These are phyloP conservation scores for Purpureocillium takamizusanense DNA, from an alignment of 2,329 filamentous ascomycete species.

Conservation along the genomic window DNA sequence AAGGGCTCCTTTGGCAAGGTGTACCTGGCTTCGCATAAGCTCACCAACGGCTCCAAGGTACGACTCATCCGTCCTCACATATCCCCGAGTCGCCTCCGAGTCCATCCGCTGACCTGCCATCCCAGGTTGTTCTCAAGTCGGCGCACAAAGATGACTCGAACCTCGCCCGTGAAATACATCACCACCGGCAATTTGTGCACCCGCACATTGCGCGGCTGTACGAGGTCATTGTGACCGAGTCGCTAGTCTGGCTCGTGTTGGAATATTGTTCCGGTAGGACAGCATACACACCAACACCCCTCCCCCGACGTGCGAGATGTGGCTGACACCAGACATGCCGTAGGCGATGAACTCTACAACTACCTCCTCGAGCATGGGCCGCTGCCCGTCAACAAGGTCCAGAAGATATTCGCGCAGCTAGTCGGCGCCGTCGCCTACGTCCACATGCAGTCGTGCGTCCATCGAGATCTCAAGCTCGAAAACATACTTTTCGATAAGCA, in stretches of 20 bases:
- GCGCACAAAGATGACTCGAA: constrained; percentile 94
- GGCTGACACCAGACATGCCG: constrained; percentile 14
- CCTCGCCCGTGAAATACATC: constrained; percentile 93
- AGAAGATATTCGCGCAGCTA: constrained; percentile 92
- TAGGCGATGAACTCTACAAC: constrained; percentile 94
- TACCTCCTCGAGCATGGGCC: constrained; percentile 83
- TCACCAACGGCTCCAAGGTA: constrained; percentile 97
- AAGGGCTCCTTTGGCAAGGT: constrained; percentile 99
- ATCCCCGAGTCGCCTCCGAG: not conserved
- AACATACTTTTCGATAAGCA: constrained; percentile 86
- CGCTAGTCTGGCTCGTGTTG: constrained; percentile 87
- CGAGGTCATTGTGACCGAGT: constrained; percentile 96
- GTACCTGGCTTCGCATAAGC: constrained; percentile 90
- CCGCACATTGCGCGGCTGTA: constrained; percentile 95
- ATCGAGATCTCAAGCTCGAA: constrained; percentile 93
- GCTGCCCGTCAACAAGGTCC: constrained; percentile 75
- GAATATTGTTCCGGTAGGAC: constrained; percentile 87
- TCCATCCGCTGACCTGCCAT: not conserved
- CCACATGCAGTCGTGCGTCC: constrained; percentile 89
- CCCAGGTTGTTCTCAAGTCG: constrained; percentile 91
- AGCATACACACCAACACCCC: not conserved
- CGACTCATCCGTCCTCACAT: not conserved
- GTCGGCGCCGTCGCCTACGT: constrained; percentile 94
- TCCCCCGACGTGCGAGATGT: not conserved
- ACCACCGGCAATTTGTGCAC: constrained; percentile 95